Conservation (phyloP, 257 asterid genomes). For the Nicotiana benthamiana region DNA sequence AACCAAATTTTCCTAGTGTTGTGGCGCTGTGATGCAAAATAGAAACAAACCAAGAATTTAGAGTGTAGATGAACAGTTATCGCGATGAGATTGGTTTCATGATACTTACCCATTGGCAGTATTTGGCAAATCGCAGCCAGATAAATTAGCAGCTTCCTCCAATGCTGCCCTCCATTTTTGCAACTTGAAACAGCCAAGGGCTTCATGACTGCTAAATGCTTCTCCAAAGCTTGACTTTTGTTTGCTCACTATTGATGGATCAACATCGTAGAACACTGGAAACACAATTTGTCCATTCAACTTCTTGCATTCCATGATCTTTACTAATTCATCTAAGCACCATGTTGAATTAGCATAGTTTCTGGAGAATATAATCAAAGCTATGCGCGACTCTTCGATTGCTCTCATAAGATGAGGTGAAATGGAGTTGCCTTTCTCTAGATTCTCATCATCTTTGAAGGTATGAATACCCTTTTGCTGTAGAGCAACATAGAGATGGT, state of each 20-base stretch:
- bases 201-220: neutral
- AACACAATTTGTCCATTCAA: neutral
- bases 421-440: neutral
- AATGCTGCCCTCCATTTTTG: neutral
- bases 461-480: neutral
- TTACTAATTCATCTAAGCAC: neutral
- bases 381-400: neutral
- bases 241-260: neutral
- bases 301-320: neutral
- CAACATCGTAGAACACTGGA: neutral
- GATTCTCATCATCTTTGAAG: neutral
- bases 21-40: neutral
- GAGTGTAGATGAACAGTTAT: neutral
- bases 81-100: neutral
- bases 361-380: neutral
- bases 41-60: neutral
- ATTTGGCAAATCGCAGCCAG: conserved; percentile 3
- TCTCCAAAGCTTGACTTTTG: neutral
- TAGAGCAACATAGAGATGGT: neutral
- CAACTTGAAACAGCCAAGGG: neutral
- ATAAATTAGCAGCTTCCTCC: neutral
- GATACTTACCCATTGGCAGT: neutral
- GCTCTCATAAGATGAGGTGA: neutral
- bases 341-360: neutral
- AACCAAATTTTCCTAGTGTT: neutral